Evolutionary conservation across 2,329 filamentous ascomycete species (phyloP).

Genomic region (Amylocarpus encephaloides): DNA sequence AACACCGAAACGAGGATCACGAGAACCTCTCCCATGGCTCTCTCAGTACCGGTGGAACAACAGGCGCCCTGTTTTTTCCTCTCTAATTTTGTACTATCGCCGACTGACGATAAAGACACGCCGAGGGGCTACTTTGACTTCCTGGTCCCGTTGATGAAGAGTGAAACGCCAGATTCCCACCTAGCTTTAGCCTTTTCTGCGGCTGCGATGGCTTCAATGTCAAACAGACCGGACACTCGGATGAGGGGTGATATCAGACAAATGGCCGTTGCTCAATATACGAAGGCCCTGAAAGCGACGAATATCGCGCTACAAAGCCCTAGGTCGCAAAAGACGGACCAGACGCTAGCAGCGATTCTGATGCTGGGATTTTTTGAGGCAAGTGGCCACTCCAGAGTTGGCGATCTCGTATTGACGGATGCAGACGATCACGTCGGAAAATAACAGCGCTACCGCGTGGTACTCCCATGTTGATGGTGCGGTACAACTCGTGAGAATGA

Average conservation of each 20-base stretch:
- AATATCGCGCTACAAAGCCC: conserved; percentile 48
- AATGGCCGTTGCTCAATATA: conserved; percentile 46
- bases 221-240: conserved; percentile 41
- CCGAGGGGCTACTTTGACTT: conserved; percentile 54
- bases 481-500: conserved; percentile 52
- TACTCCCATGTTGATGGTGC: conserved; percentile 59
- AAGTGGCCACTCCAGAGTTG: conserved; percentile 6
- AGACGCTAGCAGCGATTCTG: conserved; percentile 52
- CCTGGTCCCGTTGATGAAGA: conserved; percentile 48
- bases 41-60: conserved; percentile 45
- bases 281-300: conserved; percentile 46
- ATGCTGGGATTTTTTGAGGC: conserved; percentile 55
- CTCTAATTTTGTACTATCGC: conserved; percentile 53
- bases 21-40: conserved; percentile 29
- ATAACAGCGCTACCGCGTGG: conserved; percentile 51
- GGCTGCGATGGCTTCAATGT: conserved; percentile 51
- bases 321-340: conserved; percentile 44
- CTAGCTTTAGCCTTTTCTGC: conserved; percentile 53
- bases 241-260: conserved; percentile 29
- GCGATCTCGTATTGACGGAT: conserved; percentile 8
- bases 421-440: conserved; percentile 44
- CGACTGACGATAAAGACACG: conserved; percentile 37
- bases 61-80: conserved; percentile 55
- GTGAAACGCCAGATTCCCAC: conserved; percentile 39
- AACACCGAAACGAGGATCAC: conserved; percentile 3